Percentiles rank a stretch among this genome's conserved stretches.
phyloP scores from a whole-genome alignment of 345 rosid genomes.

The Euphorbia lathyris region DNA sequence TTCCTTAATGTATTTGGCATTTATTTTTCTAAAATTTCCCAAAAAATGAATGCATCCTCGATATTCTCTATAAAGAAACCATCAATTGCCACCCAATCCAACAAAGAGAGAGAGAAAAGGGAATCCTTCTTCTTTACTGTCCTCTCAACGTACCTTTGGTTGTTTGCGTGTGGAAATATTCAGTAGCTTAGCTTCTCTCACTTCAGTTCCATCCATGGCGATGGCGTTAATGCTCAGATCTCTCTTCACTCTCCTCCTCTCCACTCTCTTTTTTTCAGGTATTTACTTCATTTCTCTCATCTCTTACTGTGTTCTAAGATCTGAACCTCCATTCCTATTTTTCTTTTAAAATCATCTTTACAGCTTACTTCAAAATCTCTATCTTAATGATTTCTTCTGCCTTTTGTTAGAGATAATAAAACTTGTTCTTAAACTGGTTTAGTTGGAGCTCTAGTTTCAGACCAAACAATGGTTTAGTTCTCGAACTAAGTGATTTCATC shows the following conservation, averaged over 20 bases:
- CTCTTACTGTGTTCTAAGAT: not conserved
- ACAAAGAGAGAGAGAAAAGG: not conserved
- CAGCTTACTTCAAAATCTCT: too few species aligned
- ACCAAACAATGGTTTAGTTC: too few species aligned
- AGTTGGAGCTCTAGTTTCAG: too few species aligned
- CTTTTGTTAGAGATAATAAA: not conserved
- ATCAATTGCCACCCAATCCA: not conserved
- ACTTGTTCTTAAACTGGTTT: too few species aligned
- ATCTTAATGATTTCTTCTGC: not conserved
- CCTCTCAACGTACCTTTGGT: too few species aligned
- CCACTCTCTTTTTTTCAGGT: constrained; percentile 30
- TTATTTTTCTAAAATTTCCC: too few species aligned
- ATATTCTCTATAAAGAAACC: not conserved
- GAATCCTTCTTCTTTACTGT: too few species aligned
- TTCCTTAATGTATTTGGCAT: too few species aligned
- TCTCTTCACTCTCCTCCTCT: constrained; percentile 13
- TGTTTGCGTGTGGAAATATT: too few species aligned
- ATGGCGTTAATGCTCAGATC: constrained; percentile 21
- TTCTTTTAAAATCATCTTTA: too few species aligned
- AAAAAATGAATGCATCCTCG: too few species aligned
- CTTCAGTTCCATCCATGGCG: constrained; percentile 20
- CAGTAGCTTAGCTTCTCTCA: not conserved
- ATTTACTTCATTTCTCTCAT: not conserved
- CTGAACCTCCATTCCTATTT: not conserved
- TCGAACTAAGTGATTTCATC: too few species aligned